phyloP scores from a whole-genome alignment of 2,329 filamentous ascomycete species.

The Apiospora phragmitis region DNA sequence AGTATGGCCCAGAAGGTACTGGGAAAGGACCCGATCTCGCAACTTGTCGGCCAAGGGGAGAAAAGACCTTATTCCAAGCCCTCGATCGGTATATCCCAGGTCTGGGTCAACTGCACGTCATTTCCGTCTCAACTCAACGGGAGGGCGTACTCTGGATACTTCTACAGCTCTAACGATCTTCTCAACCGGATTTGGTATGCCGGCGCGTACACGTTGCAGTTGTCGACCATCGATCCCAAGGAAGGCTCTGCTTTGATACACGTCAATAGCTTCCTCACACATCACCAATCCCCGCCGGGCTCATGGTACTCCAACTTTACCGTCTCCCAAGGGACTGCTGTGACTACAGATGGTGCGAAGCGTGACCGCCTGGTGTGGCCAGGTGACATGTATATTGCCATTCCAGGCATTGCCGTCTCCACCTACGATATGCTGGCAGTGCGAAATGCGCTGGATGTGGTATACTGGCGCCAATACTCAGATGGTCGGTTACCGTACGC shows the following conservation, averaged over 20 bases:
- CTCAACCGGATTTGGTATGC: constrained; percentile 56
- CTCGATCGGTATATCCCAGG: constrained; percentile 31
- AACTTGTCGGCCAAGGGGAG: constrained; percentile 8
- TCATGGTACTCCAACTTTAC: constrained; percentile 35
- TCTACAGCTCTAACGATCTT: constrained; percentile 47
- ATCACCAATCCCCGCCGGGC: constrained; percentile 19
- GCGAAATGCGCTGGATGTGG: constrained; percentile 48
- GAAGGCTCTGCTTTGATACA: constrained; percentile 22
- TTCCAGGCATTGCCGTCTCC: constrained; percentile 54
- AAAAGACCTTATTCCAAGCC: constrained; percentile 23
- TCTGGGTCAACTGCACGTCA: constrained; percentile 42
- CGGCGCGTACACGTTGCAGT: constrained; percentile 46
- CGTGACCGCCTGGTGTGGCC: constrained; percentile 61
- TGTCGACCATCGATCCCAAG: constrained; percentile 29
- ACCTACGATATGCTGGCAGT: constrained; percentile 53
- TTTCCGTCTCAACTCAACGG: constrained; percentile 46
- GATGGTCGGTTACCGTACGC: constrained; percentile 52
- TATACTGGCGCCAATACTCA: constrained; percentile 46
- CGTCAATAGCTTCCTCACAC: constrained; percentile 16
- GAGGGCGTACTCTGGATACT: constrained; percentile 55
- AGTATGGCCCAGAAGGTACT: constrained; percentile 21
- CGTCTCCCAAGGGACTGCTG: constrained; percentile 31
- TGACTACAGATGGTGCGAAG: constrained; percentile 55
- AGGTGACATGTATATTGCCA: constrained; percentile 60
- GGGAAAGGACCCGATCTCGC: background rate